Base-by-base conservation (phyloP, 768 basidiomycete genomes). In the Hebeloma cylindrosporum region DNA sequence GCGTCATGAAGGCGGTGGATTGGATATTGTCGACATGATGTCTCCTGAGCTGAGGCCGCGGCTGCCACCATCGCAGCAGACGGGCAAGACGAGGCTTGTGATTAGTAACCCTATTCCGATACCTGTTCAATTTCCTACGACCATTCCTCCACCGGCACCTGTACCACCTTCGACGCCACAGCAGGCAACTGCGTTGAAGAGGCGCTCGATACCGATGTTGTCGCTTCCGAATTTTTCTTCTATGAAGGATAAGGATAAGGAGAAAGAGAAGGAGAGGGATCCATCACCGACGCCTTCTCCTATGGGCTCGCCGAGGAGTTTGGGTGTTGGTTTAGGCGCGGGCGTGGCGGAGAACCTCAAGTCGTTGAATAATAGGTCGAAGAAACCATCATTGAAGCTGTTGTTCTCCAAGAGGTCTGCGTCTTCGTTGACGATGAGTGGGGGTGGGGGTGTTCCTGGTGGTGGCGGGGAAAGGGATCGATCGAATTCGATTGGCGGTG, bases 361-460 rank as follows among this genome's bases (percentile, higher is more conserved):
- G 60, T 42, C 70, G 67, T 37, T 54, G 45, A 60, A n/a, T n/a
- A n/a, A n/a, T n/a, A n/a, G 71, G 55, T 40, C 73, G 47, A 87
- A 84, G 64, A 84, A 82, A 39, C 83, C 88, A 0, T 88, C 86
- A 2, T 63, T 88, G 45, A 79, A 80, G 38, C 65, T 86, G 13
- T 68, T 88, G 14, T 84, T 88, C 60, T 72, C 82, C 23, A 85
- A 83, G 66, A 77, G 74, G 36, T 80, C 83, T 5, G 63, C 69
- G 2, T 77, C 82, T 17, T 70, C 78, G 3, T 54, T 77, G 33
- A 61, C 63, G 35, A 42, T 41, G 18, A 23, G 18, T 57, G 29
- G 52, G 22, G 48, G 48, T 17, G 39, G 49, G 32, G 17, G 11
- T 13, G 50, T 49, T 27, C 32, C 55, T 43, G n/a, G n/a, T n/a